Evolutionary conservation across 2,329 filamentous ascomycete genomes (phyloP).

Genomic region (Fusarium abutilonis): DNA sequence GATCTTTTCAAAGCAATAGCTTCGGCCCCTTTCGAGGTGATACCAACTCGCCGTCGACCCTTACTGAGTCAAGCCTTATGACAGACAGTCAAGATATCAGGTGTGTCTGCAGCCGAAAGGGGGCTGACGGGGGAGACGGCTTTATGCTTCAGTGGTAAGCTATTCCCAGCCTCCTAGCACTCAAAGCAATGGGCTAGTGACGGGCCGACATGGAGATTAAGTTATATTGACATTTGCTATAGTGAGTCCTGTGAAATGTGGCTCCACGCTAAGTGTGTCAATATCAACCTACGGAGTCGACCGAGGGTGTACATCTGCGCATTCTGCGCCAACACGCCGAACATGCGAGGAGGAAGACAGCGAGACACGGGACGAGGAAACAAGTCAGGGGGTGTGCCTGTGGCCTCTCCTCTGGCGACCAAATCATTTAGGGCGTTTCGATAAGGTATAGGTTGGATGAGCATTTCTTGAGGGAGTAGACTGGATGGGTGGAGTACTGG

Average conservation of each 20-base stretch:
- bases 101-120: conserved; percentile 64
- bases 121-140: conserved; percentile 57
- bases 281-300: conserved; percentile 65
- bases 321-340: conserved; percentile 70
- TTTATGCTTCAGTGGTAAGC: conserved; percentile 73
- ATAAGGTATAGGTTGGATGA: conserved; percentile 43
- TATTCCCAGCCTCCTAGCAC: background rate
- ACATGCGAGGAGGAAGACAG: conserved; percentile 60
- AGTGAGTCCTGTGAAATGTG: conserved; percentile 73
- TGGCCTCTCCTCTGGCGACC: conserved; percentile 54
- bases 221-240: conserved; percentile 33
- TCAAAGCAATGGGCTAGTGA: background rate
- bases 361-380: conserved; percentile 55
- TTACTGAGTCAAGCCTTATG: conserved; percentile 59
- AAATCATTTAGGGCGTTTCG: conserved; percentile 57
- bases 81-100: conserved; percentile 58
- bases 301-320: conserved; percentile 71
- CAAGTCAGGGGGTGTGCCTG: conserved; percentile 39
- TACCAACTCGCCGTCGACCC: conserved; percentile 62
- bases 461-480: conserved; percentile 37
- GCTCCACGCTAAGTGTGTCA: conserved; percentile 71
- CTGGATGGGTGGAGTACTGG: conserved; percentile 31
- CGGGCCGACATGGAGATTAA: background rate
- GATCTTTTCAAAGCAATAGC: conserved; percentile 48
- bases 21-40: conserved; percentile 49